A percentile compares a stretch with the other conserved stretches of the same genome.
Evolutionary conservation across 768 basidiomycete genomes (phyloP).

Genomic region (Butyriboletus loyo): DNA sequence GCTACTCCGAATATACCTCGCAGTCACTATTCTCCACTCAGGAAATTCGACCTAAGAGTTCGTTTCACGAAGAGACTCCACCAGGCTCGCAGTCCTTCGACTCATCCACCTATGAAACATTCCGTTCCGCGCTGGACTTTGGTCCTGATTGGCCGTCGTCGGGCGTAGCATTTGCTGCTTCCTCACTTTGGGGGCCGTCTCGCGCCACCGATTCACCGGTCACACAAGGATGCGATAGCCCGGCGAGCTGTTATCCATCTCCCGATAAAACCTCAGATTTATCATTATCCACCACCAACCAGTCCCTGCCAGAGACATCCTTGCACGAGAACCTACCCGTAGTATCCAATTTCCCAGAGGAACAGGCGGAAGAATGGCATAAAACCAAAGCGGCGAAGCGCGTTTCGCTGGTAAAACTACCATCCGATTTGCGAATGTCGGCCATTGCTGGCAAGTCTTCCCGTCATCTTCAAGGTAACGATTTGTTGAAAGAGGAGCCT

Average conservation of each 20-base stretch:
- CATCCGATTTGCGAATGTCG: slow-evolving; percentile 46
- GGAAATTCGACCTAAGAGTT: slow-evolving; percentile 17
- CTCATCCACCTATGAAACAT: slow-evolving; percentile 54
- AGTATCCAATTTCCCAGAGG: slow-evolving; percentile 47
- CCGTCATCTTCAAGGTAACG: not conserved
- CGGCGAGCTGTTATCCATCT: slow-evolving; percentile 32
- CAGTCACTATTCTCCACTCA: slow-evolving; percentile 38
- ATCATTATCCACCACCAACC: slow-evolving; percentile 18
- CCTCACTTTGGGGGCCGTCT: slow-evolving; percentile 32
- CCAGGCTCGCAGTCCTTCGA: slow-evolving; percentile 34
- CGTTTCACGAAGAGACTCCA: slow-evolving; percentile 13
- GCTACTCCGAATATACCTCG: slow-evolving; percentile 27
- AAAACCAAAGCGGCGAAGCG: slow-evolving; percentile 82
- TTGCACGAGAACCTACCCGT: slow-evolving; percentile 47
- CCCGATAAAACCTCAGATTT: slow-evolving; percentile 26
- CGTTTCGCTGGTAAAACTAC: slow-evolving; percentile 76
- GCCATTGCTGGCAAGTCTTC: slow-evolving; percentile 18
- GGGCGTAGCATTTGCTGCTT: slow-evolving; percentile 34
- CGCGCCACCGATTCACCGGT: slow-evolving; percentile 37
- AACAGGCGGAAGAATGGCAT: slow-evolving; percentile 88
- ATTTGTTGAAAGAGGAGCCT: slow-evolving; percentile 9
- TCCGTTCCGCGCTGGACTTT: slow-evolving; percentile 65
- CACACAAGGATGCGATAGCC: slow-evolving; percentile 28
- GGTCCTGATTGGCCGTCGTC: slow-evolving; percentile 47
- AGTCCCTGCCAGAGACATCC: slow-evolving; percentile 19